Conservation (phyloP, 2,329 filamentous ascomycete genomes). For the Teratosphaeria viscida region DNA sequence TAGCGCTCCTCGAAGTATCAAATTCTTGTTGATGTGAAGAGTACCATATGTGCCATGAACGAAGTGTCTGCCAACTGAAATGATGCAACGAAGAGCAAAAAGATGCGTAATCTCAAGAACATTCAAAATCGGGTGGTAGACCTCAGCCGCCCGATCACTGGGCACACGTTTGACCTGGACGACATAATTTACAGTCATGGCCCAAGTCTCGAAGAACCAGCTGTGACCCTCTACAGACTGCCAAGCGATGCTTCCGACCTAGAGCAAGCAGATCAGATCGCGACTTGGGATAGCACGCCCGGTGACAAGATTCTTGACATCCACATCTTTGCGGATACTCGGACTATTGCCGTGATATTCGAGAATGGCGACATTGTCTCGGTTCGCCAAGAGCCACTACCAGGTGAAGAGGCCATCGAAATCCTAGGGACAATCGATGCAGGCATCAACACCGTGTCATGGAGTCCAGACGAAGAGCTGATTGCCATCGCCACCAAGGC, state of each 20-base stretch:
- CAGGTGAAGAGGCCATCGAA: slow-evolving; percentile 73
- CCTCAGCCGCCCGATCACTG: slow-evolving; percentile 42
- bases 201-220: slow-evolving; percentile 56
- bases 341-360: slow-evolving; percentile 70
- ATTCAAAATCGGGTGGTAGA: slow-evolving; percentile 45
- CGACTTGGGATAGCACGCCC: slow-evolving; percentile 81
- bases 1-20: neutral
- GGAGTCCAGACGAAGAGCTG: slow-evolving; percentile 93
- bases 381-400: slow-evolving; percentile 59
- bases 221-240: slow-evolving; percentile 60
- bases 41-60: neutral
- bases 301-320: slow-evolving; percentile 71
- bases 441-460: slow-evolving; percentile 77
- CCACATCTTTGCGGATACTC: slow-evolving; percentile 74
- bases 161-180: slow-evolving; percentile 63
- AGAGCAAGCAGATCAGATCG: slow-evolving; percentile 45
- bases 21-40: neutral
- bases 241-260: slow-evolving; percentile 31
- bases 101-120: slow-evolving; percentile 82
- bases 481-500: slow-evolving; percentile 72
- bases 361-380: slow-evolving; percentile 85
- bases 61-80: neutral
- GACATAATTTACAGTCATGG: slow-evolving; percentile 79
- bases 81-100: neutral
- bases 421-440: slow-evolving; percentile 91